Base-by-base conservation (phyloP, 2,329 filamentous ascomycete genomes). In the Orbilia brochopaga region DNA sequence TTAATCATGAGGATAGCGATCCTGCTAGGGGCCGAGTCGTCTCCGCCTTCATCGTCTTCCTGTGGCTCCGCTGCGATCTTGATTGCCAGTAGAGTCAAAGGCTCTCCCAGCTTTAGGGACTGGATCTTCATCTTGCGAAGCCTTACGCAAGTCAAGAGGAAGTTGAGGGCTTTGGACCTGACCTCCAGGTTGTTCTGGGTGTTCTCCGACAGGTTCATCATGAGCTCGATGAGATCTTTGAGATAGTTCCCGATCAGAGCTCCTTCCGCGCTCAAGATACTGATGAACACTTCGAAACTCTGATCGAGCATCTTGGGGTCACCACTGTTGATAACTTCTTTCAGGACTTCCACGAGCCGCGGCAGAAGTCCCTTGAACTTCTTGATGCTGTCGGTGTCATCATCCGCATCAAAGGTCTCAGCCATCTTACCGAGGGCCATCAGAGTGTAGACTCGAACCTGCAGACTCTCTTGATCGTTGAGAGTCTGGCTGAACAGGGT, bases 91-190 rank as follows among this genome's bases (percentile, higher is more conserved):
- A 89, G 84, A 76, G 93, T 97, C 75, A 99, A 85, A 79, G 91
- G 87, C 77, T 93, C 88, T 69, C 91, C 92, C 79, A 97, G 87
- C 79, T 88, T 89, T 81, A 97, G 88, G 73, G 86, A 90, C 82
- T 97, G 94, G 61, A 97, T 88, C 85, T 97, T 97, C 82, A 97
- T 88, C 80, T 94, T 95, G 78, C 93, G 88, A 83, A 93, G 97
- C 74, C 90, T 88, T 27, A 96, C 90, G 75, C 87, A 89, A 82
- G 97, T 92, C 82, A 96, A 92, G 69, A 99, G 85, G 86, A 97
- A 97, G 73, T 90, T 90, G 73, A 99, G 85, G 40, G 93, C 92
- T 81, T 97, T 94, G 4, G 90, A 89, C 76, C 94, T 87, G 59
- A 90, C 89, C 70, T 97, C 93, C 44, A 95, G 91, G 50, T 92